Evolutionary conservation across 257 asterid species (phyloP).

Genomic region (Galeopsis tetrahit): DNA sequence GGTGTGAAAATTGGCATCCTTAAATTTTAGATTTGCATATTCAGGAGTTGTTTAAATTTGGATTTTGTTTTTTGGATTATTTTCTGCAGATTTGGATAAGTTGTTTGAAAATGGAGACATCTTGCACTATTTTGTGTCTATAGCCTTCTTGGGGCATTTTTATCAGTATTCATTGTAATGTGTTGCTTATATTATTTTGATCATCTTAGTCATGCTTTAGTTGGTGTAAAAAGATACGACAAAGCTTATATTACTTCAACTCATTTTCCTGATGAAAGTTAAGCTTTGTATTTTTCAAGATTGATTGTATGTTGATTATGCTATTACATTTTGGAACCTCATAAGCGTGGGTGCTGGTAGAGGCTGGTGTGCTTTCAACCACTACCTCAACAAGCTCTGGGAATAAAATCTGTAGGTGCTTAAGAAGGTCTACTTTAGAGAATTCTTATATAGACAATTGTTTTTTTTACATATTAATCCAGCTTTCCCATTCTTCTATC

Average conservation of each 20-base stretch:
- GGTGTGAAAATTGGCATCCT: too few species aligned
- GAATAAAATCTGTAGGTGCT: slow-evolving; percentile 87
- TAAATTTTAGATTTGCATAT: too few species aligned
- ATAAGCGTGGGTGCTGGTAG: slow-evolving; percentile 81
- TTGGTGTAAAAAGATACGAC: slow-evolving; percentile 3
- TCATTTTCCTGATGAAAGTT: neutral
- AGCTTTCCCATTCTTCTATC: slow-evolving; percentile 14
- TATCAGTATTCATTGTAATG: slow-evolving; percentile 8
- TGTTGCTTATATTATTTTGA: slow-evolving; percentile 4
- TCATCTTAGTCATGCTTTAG: slow-evolving; percentile 6
- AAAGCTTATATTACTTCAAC: neutral
- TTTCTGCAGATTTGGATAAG: too few species aligned
- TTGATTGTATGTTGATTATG: slow-evolving; percentile 25
- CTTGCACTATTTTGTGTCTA: too few species aligned
- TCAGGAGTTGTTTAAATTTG: too few species aligned
- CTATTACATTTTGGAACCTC: slow-evolving; percentile 87
- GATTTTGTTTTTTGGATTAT: too few species aligned
- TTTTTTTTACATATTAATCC: slow-evolving; percentile 5
- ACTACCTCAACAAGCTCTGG: slow-evolving; percentile 96
- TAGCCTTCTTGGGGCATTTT: too few species aligned
- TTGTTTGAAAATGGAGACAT: too few species aligned
- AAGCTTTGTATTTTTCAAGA: neutral
- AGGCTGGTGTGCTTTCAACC: slow-evolving; percentile 94
- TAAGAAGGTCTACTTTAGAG: slow-evolving; percentile 7
- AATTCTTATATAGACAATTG: slow-evolving; percentile 23